Evolutionary conservation across 441 rosid genomes (phyloP).

Genomic region (Omphalea diandra): DNA sequence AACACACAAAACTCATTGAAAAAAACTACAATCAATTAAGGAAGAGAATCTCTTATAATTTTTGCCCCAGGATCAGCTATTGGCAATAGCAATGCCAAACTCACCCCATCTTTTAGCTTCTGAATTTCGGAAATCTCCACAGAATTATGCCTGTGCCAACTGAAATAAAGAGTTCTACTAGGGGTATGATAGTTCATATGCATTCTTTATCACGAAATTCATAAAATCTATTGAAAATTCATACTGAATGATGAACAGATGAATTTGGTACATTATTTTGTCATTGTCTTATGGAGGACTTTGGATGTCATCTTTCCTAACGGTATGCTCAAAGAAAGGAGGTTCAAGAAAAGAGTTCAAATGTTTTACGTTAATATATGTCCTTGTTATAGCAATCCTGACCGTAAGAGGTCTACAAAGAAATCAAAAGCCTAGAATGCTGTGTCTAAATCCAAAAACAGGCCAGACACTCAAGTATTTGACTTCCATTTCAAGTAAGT

Average conservation of each 20-base stretch:
- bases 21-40: too few relatives aligned
- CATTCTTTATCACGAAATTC: neutral
- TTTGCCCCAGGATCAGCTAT: too few relatives aligned
- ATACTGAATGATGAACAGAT: neutral
- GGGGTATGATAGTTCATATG: neutral
- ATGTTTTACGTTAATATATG: neutral
- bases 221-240: neutral
- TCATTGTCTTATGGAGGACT: neutral
- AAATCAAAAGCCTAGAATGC: slow-evolving; percentile 11
- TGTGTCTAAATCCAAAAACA: slow-evolving; percentile 6
- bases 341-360: slow-evolving; percentile 3
- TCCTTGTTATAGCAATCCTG: slow-evolving; percentile 1
- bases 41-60: too few relatives aligned
- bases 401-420: neutral
- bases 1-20: too few relatives aligned
- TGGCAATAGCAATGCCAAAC: too few relatives aligned
- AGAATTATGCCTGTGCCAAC: neutral
- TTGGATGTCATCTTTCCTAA: slow-evolving; percentile 2
- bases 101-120: neutral
- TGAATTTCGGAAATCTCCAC: neutral
- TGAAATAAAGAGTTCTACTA: neutral
- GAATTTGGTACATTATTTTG: neutral
- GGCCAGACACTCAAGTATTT: slow-evolving; percentile 12
- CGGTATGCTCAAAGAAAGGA: slow-evolving; percentile 8
- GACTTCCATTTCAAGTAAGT: slow-evolving; percentile 23